Evolutionary conservation across 2,329 filamentous ascomycete species (phyloP).

Genomic region (Bisporella sp.): DNA sequence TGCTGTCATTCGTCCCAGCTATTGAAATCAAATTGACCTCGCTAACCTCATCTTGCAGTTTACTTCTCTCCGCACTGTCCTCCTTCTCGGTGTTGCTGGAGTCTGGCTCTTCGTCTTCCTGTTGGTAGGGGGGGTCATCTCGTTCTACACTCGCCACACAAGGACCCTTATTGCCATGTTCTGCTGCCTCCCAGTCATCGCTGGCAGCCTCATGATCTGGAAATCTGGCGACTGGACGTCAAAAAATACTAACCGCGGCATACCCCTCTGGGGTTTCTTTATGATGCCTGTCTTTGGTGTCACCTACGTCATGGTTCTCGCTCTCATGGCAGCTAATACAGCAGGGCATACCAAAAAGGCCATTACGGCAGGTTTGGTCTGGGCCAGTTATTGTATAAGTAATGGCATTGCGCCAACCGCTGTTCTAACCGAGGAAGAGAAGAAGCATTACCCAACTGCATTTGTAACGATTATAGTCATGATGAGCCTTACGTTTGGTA

Average conservation of each 20-base stretch:
- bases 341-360: constrained; percentile 39
- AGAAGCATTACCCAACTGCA: background rate
- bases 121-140: background rate
- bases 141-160: background rate
- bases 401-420: constrained; percentile 30
- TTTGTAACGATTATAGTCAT: background rate
- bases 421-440: constrained; percentile 7
- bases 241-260: background rate
- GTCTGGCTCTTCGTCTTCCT: background rate
- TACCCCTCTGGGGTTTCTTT: constrained; percentile 23
- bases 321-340: constrained; percentile 32
- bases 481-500: background rate
- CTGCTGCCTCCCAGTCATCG: constrained; percentile 8
- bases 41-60: background rate
- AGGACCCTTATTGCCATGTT: background rate
- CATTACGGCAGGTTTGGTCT: constrained; percentile 33
- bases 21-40: too few relatives aligned
- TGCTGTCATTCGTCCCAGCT: too few relatives aligned
- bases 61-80: background rate
- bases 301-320: constrained; percentile 18
- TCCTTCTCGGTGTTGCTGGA: constrained; percentile 17
- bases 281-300: constrained; percentile 27
- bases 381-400: constrained; percentile 35
- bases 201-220: constrained; percentile 3
- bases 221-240: background rate